Evolutionary conservation across 1,284 basidiomycete genomes (phyloP), one percentile per base, ranked within the genome.

Genomic region (Leccinum subspadiceum): DNA sequence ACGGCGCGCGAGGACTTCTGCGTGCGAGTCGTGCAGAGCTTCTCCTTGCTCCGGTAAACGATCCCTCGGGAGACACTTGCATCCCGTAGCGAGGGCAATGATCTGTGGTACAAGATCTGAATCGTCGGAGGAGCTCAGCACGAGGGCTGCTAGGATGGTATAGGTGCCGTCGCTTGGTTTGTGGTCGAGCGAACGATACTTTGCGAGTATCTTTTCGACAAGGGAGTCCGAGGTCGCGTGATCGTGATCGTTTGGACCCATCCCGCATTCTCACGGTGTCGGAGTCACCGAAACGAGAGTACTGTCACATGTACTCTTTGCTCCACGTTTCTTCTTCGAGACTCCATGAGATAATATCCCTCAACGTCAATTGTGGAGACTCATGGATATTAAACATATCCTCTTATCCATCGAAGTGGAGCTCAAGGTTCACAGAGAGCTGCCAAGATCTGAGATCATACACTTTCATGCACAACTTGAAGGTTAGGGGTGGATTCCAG

Each of bases 21-120:
- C 96, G 73, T 98, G 95, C 53, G 84, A 87, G 69, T 98, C 95
- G 69, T 96, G 93, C 26, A 98, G 64, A 1, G 87, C 82, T 68
- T 97, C 92, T 0, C 95, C 96, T n/a, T 79, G 76, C 2, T 73
- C 68, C 0, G 92, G 86, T 0, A 94, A 78, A 53, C 81, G 81
- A 1, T 74, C 67, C 12, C 78, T 81, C 1, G 95, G 93, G 0
- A 96, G 82, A 66, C 92, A 94, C 77, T 96, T 97, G 7, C 90
- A 89, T 7, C 96, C 95, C 2, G 94, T 93, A 0, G 86, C 91
- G 12, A 94, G 71, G 33, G 89, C 86, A 46, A 95, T 83, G 56
- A 87, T 76, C 62, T 87, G 83, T 46, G 73, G 54, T 15, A 61
- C 57, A 17, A 52, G 53, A 35, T 49, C 44, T 9, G 61, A 48